Evolutionary conservation across 148 eudicot genomes (phyloP).

Genomic region (Heliamphora exappendiculata): DNA sequence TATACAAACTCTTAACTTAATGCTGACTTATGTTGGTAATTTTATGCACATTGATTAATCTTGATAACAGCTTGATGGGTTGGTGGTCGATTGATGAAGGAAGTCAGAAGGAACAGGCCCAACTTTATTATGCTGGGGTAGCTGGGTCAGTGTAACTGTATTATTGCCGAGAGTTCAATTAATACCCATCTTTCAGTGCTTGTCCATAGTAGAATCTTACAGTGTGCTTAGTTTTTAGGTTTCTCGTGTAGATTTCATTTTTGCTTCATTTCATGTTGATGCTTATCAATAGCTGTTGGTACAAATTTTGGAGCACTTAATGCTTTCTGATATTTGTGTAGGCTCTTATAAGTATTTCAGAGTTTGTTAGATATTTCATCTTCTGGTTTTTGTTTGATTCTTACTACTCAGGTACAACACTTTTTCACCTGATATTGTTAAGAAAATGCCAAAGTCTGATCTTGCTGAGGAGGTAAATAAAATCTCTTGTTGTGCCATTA

Average conservation of each 20-base stretch:
- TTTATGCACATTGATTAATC: background rate
- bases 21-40: background rate
- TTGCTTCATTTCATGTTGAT: background rate
- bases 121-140: constrained; percentile 25
- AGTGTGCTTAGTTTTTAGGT: background rate
- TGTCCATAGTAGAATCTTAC: background rate
- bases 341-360: background rate
- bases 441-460: constrained; percentile 26
- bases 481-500: background rate
- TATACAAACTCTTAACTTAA: background rate
- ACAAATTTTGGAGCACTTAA: background rate
- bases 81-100: constrained; percentile 55
- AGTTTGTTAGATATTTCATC: background rate
- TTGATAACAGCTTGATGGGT: constrained; percentile 30
- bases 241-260: background rate
- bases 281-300: background rate
- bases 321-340: background rate
- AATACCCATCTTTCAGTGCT: background rate
- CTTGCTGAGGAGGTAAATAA: constrained; percentile 29
- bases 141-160: constrained; percentile 25
- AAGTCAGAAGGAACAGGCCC: constrained; percentile 43
- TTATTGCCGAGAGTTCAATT: background rate
- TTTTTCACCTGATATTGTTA: constrained; percentile 39
- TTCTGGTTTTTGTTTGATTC: background rate
- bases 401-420: constrained; percentile 29